Conservation (phyloP, 169 alveolate genomes). For the Cryptosporidium viatorum region DNA sequence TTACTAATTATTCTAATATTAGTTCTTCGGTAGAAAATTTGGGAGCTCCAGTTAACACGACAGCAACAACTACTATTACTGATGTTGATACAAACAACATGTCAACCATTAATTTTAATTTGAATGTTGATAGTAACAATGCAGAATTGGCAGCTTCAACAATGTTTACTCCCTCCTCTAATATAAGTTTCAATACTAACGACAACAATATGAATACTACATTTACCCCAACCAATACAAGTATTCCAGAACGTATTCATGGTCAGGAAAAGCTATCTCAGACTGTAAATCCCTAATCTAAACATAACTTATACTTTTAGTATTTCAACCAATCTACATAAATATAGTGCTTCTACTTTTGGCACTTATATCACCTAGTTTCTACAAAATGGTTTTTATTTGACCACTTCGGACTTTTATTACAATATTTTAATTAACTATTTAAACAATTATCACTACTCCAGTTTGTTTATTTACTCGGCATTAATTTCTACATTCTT, state of each 20-base stretch:
- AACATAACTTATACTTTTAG: not conserved
- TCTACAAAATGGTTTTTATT: not conserved
- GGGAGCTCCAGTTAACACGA: not conserved
- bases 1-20: not conserved
- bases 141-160: not conserved
- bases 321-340: not conserved
- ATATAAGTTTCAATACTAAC: not conserved
- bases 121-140: not conserved
- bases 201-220: not conserved
- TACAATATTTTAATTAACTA: too few species aligned
- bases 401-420: not conserved
- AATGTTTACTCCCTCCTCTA: not conserved
- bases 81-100: not conserved
- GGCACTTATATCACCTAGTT: not conserved
- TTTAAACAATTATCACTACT: too few species aligned
- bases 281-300: not conserved
- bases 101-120: not conserved
- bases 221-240: not conserved
- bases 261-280: not conserved
- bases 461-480: not conserved
- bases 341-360: too few species aligned
- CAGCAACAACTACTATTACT: not conserved
- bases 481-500: too few species aligned
- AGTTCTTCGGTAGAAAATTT: not conserved
- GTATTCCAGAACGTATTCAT: not conserved